phyloP scores from a whole-genome alignment of 1,284 basidiomycete species.

The Heterobasidion parviporum region DNA sequence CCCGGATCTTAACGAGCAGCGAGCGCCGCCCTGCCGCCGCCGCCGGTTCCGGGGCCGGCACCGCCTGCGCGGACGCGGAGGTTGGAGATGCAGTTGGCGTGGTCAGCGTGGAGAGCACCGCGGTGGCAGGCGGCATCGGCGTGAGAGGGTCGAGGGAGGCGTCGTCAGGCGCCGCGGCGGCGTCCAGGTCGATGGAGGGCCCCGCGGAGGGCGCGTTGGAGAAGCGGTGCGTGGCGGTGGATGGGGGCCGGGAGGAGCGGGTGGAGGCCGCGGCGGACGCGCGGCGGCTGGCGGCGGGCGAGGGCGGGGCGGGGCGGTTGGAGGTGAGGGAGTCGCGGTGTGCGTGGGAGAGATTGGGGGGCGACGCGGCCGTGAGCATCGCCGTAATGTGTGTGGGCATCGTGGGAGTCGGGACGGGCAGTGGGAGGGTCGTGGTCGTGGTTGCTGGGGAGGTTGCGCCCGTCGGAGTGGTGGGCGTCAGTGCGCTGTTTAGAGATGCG shows the following conservation, averaged over 20 bases:
- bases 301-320: constrained; percentile 57
- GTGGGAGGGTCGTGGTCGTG: too few species aligned
- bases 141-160: too few species aligned
- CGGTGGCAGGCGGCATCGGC: too few species aligned
- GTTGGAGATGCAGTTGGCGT: constrained; percentile 1
- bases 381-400: not conserved
- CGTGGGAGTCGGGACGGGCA: constrained; percentile 11
- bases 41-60: constrained; percentile 2
- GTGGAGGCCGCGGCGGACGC: constrained; percentile 33
- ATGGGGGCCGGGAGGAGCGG: constrained; percentile 8
- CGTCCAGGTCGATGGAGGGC: constrained; percentile 6
- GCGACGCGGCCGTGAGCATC: not conserved
- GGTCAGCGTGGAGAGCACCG: too few species aligned
- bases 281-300: constrained; percentile 51
- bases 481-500: constrained; percentile 11
- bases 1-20: constrained; percentile 45
- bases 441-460: too few species aligned
- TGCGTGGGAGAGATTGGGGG: constrained; percentile 7
- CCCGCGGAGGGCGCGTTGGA: not conserved
- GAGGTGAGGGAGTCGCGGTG: constrained; percentile 35
- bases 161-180: not conserved
- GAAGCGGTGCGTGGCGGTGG: too few species aligned
- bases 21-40: constrained; percentile 14
- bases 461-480: too few species aligned
- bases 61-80: constrained; percentile 3